A percentile compares a stretch with the other conserved stretches of the same genome.
These are phyloP conservation scores for Sordariomycetes sp. DNA, from an alignment of 2,329 filamentous ascomycete species.

Conservation along the genomic window DNA sequence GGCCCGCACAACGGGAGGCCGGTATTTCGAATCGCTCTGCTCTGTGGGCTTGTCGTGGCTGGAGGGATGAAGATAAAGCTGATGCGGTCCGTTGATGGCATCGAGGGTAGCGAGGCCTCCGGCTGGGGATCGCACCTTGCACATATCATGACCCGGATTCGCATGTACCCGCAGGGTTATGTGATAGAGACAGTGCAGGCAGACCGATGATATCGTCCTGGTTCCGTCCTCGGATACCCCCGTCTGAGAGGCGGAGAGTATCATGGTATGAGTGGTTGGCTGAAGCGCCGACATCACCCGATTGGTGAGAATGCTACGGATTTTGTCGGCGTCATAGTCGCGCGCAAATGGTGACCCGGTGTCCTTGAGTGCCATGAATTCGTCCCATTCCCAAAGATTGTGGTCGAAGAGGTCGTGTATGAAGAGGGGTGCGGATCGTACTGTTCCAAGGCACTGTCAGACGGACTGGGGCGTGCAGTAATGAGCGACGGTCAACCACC, in stretches of 20 bases:
- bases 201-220: conserved; percentile 1
- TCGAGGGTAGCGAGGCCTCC: neutral
- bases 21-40: conserved; percentile 2
- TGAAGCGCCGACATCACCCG: conserved; percentile 4
- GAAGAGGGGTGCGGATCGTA: conserved; percentile 8
- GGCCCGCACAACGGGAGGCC: conserved; percentile 7
- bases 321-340: neutral
- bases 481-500: neutral
- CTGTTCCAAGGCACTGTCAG: neutral
- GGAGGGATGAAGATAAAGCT: neutral
- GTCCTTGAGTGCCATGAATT: conserved; percentile 2
- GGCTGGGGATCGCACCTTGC: neutral
- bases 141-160: neutral
- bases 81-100: conserved; percentile 1
- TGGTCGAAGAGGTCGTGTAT: conserved; percentile 9
- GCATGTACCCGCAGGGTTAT: neutral
- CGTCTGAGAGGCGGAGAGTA: conserved; percentile 5
- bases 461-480: neutral
- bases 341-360: neutral
- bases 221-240: conserved; percentile 1
- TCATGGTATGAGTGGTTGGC: conserved; percentile 6
- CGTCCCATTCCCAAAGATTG: conserved; percentile 8
- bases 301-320: conserved; percentile 3
- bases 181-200: conserved; percentile 3
- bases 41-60: neutral